These are phyloP conservation scores for Neocallimastix lanati DNA, from an alignment of 192 early-diverging fungal species.

Conservation along the genomic window DNA sequence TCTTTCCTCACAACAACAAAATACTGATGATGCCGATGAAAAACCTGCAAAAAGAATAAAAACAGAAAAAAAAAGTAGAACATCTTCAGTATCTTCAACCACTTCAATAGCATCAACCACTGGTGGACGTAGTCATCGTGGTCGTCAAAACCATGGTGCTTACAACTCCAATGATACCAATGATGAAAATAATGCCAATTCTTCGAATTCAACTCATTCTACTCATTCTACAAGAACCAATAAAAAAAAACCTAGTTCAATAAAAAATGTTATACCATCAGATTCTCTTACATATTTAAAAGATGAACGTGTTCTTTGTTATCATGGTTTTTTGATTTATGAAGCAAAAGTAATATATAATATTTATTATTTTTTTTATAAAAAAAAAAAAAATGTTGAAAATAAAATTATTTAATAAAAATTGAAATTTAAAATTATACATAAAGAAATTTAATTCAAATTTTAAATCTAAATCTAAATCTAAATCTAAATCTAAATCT, in stretches of 20 bases:
- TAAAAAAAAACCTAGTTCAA: background rate
- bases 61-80: background rate
- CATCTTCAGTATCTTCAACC: background rate
- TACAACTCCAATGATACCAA: background rate
- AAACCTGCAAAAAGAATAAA: too few species aligned
- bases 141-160: background rate
- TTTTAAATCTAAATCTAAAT: too few species aligned
- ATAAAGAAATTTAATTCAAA: too few species aligned
- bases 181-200: background rate
- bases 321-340: conserved; percentile 90
- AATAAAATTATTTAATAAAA: too few species aligned
- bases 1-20: background rate
- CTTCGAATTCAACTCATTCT: too few species aligned
- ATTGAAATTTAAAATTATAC: too few species aligned
- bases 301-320: conserved; percentile 84
- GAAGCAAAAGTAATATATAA: conserved; percentile 88
- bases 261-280: background rate
- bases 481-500: too few species aligned
- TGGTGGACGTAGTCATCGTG: background rate
- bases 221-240: background rate
- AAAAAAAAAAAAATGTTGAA: too few species aligned
- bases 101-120: background rate
- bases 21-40: background rate
- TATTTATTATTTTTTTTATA: too few species aligned
- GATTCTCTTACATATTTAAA: conserved; percentile 27